Conservation (phyloP, 108 stramenopile species). For the Asterionellopsis glacialis region DNA sequence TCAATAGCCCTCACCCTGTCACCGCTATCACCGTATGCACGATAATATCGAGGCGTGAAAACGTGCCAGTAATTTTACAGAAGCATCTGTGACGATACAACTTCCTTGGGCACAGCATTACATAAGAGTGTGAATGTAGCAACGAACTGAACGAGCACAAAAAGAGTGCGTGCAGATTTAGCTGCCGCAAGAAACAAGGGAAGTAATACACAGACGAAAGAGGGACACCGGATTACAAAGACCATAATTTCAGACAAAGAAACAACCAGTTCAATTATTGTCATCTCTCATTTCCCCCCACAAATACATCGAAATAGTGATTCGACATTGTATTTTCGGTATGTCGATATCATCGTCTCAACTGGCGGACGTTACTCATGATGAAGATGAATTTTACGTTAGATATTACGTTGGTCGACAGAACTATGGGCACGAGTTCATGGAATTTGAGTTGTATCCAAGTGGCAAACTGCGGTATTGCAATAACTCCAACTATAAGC, state of each 20-base stretch:
- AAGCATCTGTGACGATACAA: too few relatives aligned
- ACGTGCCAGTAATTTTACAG: too few relatives aligned
- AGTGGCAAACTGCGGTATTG: conserved; percentile 83
- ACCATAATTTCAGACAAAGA: neutral
- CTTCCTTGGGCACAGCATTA: too few relatives aligned
- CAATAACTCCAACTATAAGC: conserved; percentile 85
- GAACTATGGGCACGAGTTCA: conserved; percentile 86
- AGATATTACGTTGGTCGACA: conserved; percentile 78
- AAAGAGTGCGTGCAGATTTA: too few relatives aligned
- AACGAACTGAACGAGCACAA: too few relatives aligned
- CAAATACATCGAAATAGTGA: neutral
- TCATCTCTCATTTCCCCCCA: neutral
- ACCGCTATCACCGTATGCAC: too few relatives aligned
- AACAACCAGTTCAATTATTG: neutral
- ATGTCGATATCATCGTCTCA: neutral
- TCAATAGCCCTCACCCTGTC: too few relatives aligned
- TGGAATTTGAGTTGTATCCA: conserved; percentile 87
- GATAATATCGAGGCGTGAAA: too few relatives aligned
- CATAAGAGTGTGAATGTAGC: too few relatives aligned
- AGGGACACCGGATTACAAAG: neutral
- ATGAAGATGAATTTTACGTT: conserved; percentile 59
- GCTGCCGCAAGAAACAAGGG: too few relatives aligned
- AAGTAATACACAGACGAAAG: neutral
- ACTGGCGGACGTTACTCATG: neutral
- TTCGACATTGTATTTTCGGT: neutral